Percentiles rank a stretch among this genome's conserved stretches.
Evolutionary conservation across 139 green algal species (phyloP).

Genomic region (Yamagishiella unicocca): DNA sequence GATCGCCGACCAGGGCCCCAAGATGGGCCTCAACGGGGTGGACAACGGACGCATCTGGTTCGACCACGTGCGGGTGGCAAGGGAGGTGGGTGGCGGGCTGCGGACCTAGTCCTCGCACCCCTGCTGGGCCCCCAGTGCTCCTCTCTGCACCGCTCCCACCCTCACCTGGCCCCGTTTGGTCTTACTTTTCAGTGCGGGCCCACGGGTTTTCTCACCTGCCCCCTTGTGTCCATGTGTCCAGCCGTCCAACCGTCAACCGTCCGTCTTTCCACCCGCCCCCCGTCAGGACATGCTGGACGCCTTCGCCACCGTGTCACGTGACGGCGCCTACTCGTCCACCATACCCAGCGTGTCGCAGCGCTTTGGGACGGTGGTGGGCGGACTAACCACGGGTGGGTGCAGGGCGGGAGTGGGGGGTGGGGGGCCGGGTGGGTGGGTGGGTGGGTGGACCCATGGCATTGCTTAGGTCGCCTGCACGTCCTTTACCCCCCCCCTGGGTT

Average conservation of each 20-base stretch:
- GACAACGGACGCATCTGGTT: conserved; percentile 93
- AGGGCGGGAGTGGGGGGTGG: neutral
- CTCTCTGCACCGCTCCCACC: no score
- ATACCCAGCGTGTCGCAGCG: conserved; percentile 75
- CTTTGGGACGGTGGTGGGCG: conserved; percentile 90
- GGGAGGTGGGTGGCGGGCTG: conserved; percentile 56
- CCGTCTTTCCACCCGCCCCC: no score
- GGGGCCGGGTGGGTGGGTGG: neutral
- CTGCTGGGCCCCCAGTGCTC: neutral
- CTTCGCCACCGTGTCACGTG: conserved; percentile 72
- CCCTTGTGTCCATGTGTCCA: no score
- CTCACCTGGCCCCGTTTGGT: no score
- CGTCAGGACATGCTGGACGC: conserved; percentile 71
- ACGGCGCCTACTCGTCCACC: conserved; percentile 74
- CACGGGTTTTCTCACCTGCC: no score
- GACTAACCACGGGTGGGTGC: conserved; percentile 77
- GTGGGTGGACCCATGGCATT: neutral
- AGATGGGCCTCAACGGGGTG: conserved; percentile 89
- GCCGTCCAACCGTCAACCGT: no score
- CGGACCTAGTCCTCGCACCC: neutral
- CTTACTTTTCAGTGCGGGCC: no score
- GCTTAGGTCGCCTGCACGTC: neutral
- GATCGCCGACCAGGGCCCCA: conserved; percentile 71
- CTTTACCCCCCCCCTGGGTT: neutral
- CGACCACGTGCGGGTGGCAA: conserved; percentile 80